These are phyloP conservation scores for Zygoascus flipseniorum DNA, from an alignment of 805 yeast species.

Conservation along the genomic window DNA sequence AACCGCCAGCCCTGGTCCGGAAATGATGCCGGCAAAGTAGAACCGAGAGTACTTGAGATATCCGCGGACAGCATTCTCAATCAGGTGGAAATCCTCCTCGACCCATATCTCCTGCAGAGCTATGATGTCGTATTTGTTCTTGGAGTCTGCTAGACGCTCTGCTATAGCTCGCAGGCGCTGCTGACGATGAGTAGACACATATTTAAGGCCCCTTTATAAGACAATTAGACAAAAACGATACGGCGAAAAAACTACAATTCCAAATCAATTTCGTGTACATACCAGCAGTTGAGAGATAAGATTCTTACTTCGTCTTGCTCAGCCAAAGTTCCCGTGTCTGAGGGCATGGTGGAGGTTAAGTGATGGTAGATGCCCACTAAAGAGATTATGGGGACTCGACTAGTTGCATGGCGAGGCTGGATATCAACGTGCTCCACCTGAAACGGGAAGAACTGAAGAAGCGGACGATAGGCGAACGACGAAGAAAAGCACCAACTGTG, in stretches of 20 bases:
- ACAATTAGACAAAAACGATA: conserved; percentile 2
- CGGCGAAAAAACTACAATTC: too few relatives aligned
- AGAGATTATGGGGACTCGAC: neutral
- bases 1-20: conserved; percentile 91
- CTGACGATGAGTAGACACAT: conserved; percentile 61
- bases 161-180: conserved; percentile 71
- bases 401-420: too few relatives aligned
- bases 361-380: neutral
- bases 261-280: too few relatives aligned
- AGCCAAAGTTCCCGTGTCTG: conserved; percentile 1
- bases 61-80: conserved; percentile 38
- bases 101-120: conserved; percentile 97
- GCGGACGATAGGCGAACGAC: too few relatives aligned
- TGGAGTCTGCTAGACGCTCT: conserved; percentile 42
- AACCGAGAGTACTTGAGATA: conserved; percentile 57
- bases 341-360: neutral
- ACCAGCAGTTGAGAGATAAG: conserved; percentile 29
- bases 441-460: too few relatives aligned
- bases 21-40: conserved; percentile 73
- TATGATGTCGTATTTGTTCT: conserved; percentile 55
- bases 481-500: too few relatives aligned
- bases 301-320: conserved; percentile 11
- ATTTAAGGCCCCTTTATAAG: conserved; percentile 71
- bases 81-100: conserved; percentile 67
- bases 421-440: too few relatives aligned